A percentile compares a stretch with the other conserved stretches of the same genome.
Conservation (phyloP, 768 basidiomycete genomes). For the Termitomyces sp. region DNA sequence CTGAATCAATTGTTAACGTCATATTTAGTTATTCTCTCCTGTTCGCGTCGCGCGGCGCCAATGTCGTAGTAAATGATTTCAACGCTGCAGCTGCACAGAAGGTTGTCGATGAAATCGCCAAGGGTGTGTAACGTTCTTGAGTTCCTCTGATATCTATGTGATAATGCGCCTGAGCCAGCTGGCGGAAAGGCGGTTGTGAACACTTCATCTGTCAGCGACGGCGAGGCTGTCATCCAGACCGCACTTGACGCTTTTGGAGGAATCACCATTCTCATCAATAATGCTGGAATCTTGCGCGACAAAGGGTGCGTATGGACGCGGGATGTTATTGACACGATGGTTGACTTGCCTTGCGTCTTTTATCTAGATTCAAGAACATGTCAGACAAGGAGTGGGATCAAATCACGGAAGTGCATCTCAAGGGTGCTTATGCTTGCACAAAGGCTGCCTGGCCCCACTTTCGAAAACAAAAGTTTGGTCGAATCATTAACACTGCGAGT, state of each 20-base stretch:
- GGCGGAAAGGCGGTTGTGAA: conserved; percentile 89
- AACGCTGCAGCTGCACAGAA: conserved; percentile 83
- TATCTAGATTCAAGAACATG: conserved; percentile 90
- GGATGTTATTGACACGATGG: neutral
- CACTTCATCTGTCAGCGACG: conserved; percentile 82
- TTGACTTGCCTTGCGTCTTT: neutral
- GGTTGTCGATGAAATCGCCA: conserved; percentile 84
- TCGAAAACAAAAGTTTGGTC: conserved; percentile 91
- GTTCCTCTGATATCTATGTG: neutral
- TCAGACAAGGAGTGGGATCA: conserved; percentile 91
- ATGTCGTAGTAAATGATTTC: conserved; percentile 94
- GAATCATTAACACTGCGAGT: conserved; percentile 91
- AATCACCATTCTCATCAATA: conserved; percentile 89
- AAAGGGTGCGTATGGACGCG: conserved; percentile 48
- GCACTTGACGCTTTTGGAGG: conserved; percentile 83
- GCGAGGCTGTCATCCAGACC: conserved; percentile 77
- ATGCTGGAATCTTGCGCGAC: conserved; percentile 86
- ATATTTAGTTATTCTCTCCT: conserved; percentile 74
- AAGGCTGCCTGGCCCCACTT: conserved; percentile 97
- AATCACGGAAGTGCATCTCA: conserved; percentile 84
- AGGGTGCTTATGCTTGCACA: conserved; percentile 88
- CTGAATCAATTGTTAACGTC: neutral
- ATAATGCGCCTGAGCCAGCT: conserved; percentile 35
- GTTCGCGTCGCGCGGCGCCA: conserved; percentile 91
- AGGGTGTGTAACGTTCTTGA: conserved; percentile 41